phyloP scores from a whole-genome alignment of 495 filamentous ascomycete genomes.

The Xylaria curta region DNA sequence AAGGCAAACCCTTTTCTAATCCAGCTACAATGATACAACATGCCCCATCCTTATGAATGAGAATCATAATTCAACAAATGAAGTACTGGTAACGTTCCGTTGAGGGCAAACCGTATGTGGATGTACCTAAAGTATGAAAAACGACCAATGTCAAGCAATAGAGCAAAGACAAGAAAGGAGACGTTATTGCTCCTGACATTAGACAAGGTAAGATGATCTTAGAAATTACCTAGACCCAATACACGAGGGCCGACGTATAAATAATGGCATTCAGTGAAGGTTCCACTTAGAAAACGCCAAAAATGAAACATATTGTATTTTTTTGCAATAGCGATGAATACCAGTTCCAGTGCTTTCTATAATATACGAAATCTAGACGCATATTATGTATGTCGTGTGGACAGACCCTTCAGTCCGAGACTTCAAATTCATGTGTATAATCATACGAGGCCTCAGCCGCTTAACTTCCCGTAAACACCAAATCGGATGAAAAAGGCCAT shows the following conservation, averaged over 20 bases:
- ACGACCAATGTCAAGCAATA: background rate
- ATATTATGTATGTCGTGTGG: too few species aligned
- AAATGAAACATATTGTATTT: background rate
- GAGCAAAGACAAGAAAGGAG: background rate
- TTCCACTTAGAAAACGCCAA: background rate
- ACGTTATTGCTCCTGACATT: background rate
- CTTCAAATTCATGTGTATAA: too few species aligned
- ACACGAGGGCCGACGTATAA: background rate
- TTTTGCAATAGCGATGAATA: background rate
- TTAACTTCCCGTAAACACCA: too few species aligned
- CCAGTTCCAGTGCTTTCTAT: too few species aligned
- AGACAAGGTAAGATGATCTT: background rate
- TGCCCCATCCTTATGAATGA: background rate
- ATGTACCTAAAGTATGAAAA: background rate
- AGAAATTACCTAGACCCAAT: background rate
- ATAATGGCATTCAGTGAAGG: background rate
- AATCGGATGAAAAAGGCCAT: too few species aligned
- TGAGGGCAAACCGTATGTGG: background rate
- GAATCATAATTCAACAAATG: background rate
- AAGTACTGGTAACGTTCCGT: background rate
- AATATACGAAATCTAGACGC: too few species aligned
- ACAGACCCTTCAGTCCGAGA: too few species aligned
- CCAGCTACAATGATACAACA: background rate
- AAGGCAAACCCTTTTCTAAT: background rate
- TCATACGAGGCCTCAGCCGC: too few species aligned